phyloP scores from a whole-genome alignment of 2,329 filamentous ascomycete species.

The Trichothecium roseum region DNA sequence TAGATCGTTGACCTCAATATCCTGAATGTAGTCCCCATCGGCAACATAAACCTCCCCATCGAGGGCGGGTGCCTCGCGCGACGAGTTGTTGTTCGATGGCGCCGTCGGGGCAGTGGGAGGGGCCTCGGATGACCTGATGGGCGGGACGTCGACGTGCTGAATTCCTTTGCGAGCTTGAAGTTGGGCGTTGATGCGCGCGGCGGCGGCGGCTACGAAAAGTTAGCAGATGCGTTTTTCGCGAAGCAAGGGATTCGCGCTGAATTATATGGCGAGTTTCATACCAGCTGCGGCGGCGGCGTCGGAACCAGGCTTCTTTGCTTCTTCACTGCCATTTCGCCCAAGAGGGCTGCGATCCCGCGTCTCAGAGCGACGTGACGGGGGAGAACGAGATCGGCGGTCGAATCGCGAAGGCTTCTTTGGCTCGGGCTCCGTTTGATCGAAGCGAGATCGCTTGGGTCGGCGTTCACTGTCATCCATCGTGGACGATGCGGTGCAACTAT shows the following conservation, averaged over 20 bases:
- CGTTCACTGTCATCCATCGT: constrained; percentile 67
- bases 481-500: neutral
- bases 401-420: constrained; percentile 70
- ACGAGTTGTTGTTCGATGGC: constrained; percentile 16
- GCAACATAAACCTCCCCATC: constrained; percentile 88
- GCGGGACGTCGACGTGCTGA: constrained; percentile 82
- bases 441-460: constrained; percentile 77
- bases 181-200: constrained; percentile 76
- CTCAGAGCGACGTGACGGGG: constrained; percentile 57
- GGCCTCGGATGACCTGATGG: constrained; percentile 54
- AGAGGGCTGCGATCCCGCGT: constrained; percentile 75
- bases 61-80: constrained; percentile 41
- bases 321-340: constrained; percentile 30
- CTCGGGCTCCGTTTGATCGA: constrained; percentile 84
- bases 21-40: constrained; percentile 96
- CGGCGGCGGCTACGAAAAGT: constrained; percentile 59
- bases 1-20: constrained; percentile 97
- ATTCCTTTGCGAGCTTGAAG: constrained; percentile 80
- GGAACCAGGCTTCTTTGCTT: constrained; percentile 36
- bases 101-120: constrained; percentile 27
- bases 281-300: constrained; percentile 74
- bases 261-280: constrained; percentile 22
- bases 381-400: constrained; percentile 84
- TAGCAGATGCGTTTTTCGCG: constrained; percentile 4
- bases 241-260: constrained; percentile 7